Percentiles rank a stretch among this genome's conserved stretches.
These are phyloP conservation scores for Cochlearia excelsa DNA, from an alignment of 345 rosid species.

Conservation along the genomic window DNA sequence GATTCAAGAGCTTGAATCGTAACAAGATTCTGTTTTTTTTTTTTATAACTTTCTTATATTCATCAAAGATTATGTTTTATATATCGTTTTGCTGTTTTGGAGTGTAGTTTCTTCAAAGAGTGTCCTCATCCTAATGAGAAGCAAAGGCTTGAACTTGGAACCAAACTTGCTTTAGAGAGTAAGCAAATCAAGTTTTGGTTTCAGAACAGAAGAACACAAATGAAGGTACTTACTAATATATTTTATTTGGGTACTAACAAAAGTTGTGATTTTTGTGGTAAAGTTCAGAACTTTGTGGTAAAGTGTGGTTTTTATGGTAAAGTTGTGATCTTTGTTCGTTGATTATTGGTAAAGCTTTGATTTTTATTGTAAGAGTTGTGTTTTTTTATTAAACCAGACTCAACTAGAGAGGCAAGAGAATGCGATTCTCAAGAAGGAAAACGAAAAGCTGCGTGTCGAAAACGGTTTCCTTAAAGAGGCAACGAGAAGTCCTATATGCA, in stretches of 20 bases:
- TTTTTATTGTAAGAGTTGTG: neutral
- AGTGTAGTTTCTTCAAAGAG: conserved; percentile 52
- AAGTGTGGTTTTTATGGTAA: too few relatives aligned
- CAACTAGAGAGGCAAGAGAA: conserved; percentile 76
- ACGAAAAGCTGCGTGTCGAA: conserved; percentile 63
- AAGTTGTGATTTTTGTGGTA: neutral
- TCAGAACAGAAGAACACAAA: conserved; percentile 75
- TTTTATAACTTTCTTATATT: too few relatives aligned
- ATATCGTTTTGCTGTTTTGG: neutral
- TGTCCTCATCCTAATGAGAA: conserved; percentile 77
- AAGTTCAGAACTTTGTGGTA: neutral
- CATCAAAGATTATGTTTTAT: too few relatives aligned
- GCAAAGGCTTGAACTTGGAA: conserved; percentile 55
- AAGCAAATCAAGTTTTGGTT: conserved; percentile 82
- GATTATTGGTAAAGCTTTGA: neutral
- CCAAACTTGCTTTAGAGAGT: conserved; percentile 49
- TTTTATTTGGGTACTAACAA: neutral
- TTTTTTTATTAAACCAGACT: conserved; percentile 41
- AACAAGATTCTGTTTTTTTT: conserved; percentile 11
- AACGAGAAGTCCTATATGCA: conserved; percentile 52
- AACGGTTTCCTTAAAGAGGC: conserved; percentile 50
- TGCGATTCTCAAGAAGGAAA: conserved; percentile 55
- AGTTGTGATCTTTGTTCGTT: too few relatives aligned
- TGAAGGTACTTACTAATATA: conserved; percentile 47
- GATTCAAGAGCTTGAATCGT: conserved; percentile 80